These are phyloP conservation scores for Lasiosphaeris hirsuta DNA, from an alignment of 495 filamentous ascomycete genomes.

Conservation along the genomic window DNA sequence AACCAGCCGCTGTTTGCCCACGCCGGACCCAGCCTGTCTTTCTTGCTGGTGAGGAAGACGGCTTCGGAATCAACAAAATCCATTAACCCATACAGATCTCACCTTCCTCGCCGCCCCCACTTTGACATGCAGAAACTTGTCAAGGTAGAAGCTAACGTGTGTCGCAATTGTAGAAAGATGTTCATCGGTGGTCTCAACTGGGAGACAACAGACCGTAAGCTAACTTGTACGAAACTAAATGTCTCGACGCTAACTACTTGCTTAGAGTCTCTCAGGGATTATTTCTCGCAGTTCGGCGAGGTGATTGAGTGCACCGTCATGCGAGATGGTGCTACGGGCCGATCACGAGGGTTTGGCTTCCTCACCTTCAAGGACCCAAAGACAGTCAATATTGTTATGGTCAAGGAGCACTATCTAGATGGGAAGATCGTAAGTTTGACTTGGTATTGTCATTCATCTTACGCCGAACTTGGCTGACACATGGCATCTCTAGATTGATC, in stretches of 20 bases:
- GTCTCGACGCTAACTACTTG: not conserved
- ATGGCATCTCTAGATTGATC: conserved; percentile 69
- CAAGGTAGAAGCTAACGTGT: conserved; percentile 30
- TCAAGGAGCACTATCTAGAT: conserved; percentile 97
- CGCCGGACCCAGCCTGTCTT: not conserved
- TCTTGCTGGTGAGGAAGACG: not conserved
- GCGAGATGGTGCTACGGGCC: conserved; percentile 89
- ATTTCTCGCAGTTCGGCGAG: conserved; percentile 97
- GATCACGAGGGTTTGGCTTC: conserved; percentile 94
- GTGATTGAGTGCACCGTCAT: conserved; percentile 98
- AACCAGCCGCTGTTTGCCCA: not conserved
- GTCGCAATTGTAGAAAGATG: conserved; percentile 73
- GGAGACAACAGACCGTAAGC: conserved; percentile 97
- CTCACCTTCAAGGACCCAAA: conserved; percentile 96
- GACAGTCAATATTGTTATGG: conserved; percentile 98
- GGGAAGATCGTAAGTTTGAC: conserved; percentile 84
- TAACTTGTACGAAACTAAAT: not conserved
- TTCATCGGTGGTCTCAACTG: conserved; percentile 98
- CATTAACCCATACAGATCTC: not conserved
- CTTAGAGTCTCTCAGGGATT: conserved; percentile 93
- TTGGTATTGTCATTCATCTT: not conserved
- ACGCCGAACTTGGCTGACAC: not conserved
- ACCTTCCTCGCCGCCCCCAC: not conserved
- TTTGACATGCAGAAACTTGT: not conserved
- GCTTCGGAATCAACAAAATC: not conserved